Conservation (phyloP, 768 basidiomycete species). For the Mycena galopus region DNA sequence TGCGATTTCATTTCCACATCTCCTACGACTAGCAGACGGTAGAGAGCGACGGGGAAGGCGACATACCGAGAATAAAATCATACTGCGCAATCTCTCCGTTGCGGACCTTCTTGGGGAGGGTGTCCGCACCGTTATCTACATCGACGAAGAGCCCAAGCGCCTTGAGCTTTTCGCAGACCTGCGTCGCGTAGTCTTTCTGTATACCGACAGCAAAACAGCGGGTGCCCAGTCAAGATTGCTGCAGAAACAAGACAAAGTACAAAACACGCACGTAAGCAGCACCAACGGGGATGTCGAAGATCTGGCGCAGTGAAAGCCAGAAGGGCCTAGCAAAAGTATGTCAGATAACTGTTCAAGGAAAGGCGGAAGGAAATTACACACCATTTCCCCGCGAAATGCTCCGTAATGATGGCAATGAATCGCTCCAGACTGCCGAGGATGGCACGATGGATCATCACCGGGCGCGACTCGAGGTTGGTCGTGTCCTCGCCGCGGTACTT, state of each 20-base stretch:
- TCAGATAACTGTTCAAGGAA: constrained; percentile 1
- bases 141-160: constrained; percentile 87
- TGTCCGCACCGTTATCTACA: constrained; percentile 92
- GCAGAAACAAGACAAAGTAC: too few species aligned
- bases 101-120: constrained; percentile 95
- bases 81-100: constrained; percentile 98
- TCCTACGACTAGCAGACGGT: constrained; percentile 87
- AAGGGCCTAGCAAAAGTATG: constrained; percentile 82
- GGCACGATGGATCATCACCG: constrained; percentile 98
- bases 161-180: constrained; percentile 78
- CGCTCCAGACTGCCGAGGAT: constrained; percentile 94
- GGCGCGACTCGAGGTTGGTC: constrained; percentile 72
- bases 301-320: constrained; percentile 98
- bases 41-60: constrained; percentile 8
- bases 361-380: constrained; percentile 51
- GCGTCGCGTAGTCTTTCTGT: constrained; percentile 91
- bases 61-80: constrained; percentile 95
- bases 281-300: constrained; percentile 94
- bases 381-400: constrained; percentile 99
- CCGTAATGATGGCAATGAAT: constrained; percentile 97
- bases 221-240: background rate
- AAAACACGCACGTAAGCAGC: constrained; percentile 81
- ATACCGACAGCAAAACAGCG: constrained; percentile 23
- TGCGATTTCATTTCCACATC: constrained; percentile 88
- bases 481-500: constrained; percentile 82